Conservation (phyloP, 371 early-diverging fungal genomes). For the Coemansia sp. region DNA sequence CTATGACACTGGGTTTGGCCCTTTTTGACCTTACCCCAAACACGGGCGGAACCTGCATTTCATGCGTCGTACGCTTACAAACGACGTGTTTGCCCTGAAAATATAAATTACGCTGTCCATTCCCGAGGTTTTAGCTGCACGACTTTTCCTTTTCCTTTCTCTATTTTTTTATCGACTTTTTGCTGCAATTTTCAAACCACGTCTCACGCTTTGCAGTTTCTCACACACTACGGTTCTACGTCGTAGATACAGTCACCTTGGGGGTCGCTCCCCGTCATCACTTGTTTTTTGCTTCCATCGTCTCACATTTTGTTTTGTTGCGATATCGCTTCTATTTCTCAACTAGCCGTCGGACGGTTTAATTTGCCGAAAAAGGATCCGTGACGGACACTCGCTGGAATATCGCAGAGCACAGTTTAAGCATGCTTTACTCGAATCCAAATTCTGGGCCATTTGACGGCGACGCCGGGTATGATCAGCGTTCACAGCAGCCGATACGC, state of each 20-base stretch:
- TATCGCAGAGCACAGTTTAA: neutral
- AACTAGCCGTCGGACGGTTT: no score
- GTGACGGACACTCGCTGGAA: neutral
- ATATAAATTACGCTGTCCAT: neutral
- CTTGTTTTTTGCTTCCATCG: neutral
- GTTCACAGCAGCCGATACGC: neutral
- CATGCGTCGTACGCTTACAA: neutral
- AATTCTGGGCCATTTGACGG: neutral
- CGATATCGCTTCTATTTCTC: neutral
- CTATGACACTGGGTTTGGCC: neutral
- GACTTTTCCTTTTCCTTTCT: neutral
- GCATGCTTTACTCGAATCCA: conserved; percentile 21
- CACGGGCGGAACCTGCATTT: conserved; percentile 8
- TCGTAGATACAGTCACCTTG: conserved; percentile 2
- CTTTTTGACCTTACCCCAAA: conserved; percentile 7
- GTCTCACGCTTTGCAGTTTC: neutral
- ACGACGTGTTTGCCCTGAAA: neutral
- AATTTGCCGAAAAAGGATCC: no score
- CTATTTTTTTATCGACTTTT: neutral
- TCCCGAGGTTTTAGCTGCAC: conserved; percentile 3
- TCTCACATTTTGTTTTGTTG: neutral
- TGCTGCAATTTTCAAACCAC: neutral
- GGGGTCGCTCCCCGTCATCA: neutral
- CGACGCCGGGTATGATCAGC: neutral
- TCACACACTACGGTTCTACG: neutral